Evolutionary conservation across 1,139 yeast species (phyloP), one percentile per base, ranked within the genome.

Genomic region (Geotrichum citri-aurantii): DNA sequence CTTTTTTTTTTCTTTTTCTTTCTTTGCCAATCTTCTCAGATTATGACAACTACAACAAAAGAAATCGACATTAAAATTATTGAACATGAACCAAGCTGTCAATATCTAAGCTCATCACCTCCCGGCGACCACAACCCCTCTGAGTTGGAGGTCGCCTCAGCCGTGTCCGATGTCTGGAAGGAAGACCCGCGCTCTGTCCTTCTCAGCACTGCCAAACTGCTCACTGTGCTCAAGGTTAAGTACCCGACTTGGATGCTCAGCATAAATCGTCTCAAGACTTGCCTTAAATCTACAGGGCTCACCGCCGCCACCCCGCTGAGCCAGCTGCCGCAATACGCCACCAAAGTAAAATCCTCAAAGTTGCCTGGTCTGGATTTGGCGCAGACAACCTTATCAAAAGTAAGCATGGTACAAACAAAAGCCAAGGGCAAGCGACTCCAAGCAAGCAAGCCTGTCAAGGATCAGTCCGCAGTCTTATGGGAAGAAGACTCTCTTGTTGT

Each of bases 101-200:
- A 17, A 14, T 19, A 33, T 3, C 47, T 17, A 23, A 31, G 48
- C 17, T 46, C 48, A 3, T 19, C 26, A 2, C 23, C 19, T 7
- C 56, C 52, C 12, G 29, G 19, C 12, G 40, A 48, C 46, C 63
- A 67, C 52, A 57, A 65, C 6, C 95, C 95, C 1, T 81, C 80
- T 62, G 86, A 84, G 61, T 77, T 87, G 55, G 84, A 85, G 69
- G 76, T 87, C 23, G 84, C 86, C 17, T 83, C 81, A 56, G 81
- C 79, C 48, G 84, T 86, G 27, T 80, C 85, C 55, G 75, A 77
- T 8, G 71, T 86, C 23, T 88, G 95, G 93, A 83, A 81, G 64
- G 79, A 79, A 61, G 90, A 86, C 65, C 84, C 90, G 1, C 72
- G 78, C 1, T 80, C 85, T 12, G 92, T 86, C 68, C 73, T 79